A percentile compares a stretch with the other conserved stretches of the same genome.
phyloP scores from a whole-genome alignment of 805 yeast genomes.

The Saccharomyces paradoxus region DNA sequence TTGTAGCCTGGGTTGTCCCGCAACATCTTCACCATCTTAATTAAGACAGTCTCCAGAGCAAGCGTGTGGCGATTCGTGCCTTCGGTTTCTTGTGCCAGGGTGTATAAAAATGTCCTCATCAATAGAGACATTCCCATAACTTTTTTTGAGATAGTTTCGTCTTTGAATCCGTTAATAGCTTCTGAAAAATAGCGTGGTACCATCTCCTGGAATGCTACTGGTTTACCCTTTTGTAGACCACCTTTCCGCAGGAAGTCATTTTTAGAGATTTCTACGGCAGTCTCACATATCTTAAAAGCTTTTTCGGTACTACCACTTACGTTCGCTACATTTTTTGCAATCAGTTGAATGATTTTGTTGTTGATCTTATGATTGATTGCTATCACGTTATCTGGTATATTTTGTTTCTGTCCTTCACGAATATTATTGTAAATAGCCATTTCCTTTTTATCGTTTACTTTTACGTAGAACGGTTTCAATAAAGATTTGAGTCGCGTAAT shows the following conservation, averaged over 20 bases:
- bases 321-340: not conserved
- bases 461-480: not conserved
- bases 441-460: not conserved
- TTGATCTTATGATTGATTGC: constrained; percentile 4
- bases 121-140: not conserved
- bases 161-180: not conserved
- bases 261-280: not conserved
- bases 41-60: not conserved
- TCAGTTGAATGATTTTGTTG: constrained; percentile 6
- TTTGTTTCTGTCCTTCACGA: not conserved
- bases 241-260: not conserved
- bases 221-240: not conserved
- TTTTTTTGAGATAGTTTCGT: not conserved
- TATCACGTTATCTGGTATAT: not conserved
- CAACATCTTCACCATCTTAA: not conserved
- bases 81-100: not conserved
- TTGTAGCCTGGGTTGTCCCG: not conserved
- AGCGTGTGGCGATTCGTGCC: not conserved
- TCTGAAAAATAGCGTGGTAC: not conserved
- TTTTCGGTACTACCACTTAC: not conserved
- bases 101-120: not conserved
- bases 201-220: not conserved
- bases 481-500: not conserved
- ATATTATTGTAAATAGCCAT: not conserved
- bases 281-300: not conserved